Evolutionary conservation across 257 asterid species (phyloP), one percentile per base, ranked within the genome.

Genomic region (Solanum appendiculatum): DNA sequence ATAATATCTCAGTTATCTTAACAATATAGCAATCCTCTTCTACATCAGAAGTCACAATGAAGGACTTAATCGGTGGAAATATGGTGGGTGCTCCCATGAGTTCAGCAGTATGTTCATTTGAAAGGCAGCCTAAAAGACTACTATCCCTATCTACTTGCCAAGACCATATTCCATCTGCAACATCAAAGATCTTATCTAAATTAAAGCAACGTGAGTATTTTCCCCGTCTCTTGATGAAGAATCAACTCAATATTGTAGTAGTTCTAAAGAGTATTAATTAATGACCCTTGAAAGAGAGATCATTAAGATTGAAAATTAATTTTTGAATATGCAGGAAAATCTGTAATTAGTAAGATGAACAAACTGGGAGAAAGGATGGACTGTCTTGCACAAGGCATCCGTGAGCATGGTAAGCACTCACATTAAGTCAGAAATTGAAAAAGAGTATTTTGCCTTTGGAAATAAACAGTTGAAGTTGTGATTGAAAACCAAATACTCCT

Each of bases 371-470:
- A 85, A 86, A 87, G 74, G 70, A 83, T 89, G 86, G 95, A 93
- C 4, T 20, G 7, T 60, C 88, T 91, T 37, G 90, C 92, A 34
- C 89, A 86, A 87, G 92, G 92, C 88, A 88, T 93, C 88, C 88
- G 89, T 29, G 92, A 91, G 86, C 92, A 91, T 27, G 87, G 93
- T 90, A 87, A 88, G 46, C 66, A 51, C 25, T 29, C 2, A 34
- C 5, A 7, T 51, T 51, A 51, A 51, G 23, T 51, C 16, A 51
- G n/a, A 51, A 54, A 56, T 20, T 9, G 27, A 56, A 56, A 56
- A 3, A 23, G 27, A 21, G 13, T 56, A 7, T 3, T 56, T 56
- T 7, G 23, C 64, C 64, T 56, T 56, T 56, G 64, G 25, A 20
- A 56, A 56, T 20, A 20, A 56, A 21, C 66, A 56, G 66, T 56